Conservation (phyloP, 2,329 filamentous ascomycete genomes). For the Fusarium acutatum region DNA sequence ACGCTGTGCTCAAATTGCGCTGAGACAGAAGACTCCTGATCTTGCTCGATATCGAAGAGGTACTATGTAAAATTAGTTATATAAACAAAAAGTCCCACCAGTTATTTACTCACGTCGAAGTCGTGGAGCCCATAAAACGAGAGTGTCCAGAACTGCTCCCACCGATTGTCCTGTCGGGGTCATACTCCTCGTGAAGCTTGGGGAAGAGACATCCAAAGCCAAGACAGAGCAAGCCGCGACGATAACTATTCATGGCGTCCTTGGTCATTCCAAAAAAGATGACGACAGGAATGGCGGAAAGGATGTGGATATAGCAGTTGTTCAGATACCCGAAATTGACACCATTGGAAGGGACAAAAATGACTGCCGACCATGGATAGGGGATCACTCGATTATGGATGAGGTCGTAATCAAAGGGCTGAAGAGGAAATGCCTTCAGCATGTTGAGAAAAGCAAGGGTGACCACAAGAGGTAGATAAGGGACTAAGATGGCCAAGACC, state of each 20-base stretch:
- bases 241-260: constrained; percentile 62
- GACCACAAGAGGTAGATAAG: constrained; percentile 60
- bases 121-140: constrained; percentile 25
- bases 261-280: constrained; percentile 65
- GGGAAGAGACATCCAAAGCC: constrained; percentile 57
- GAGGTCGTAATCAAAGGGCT: constrained; percentile 52
- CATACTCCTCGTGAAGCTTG: constrained; percentile 50
- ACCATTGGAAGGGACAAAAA: constrained; percentile 54
- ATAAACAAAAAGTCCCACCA: too few relatives aligned
- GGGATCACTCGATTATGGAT: constrained; percentile 52
- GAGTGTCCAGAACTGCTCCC: constrained; percentile 37
- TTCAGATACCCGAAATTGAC: constrained; percentile 54
- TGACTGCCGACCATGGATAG: constrained; percentile 57
- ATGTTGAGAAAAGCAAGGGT: constrained; percentile 55
- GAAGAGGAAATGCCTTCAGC: constrained; percentile 35
- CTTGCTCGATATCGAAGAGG: constrained; percentile 32
- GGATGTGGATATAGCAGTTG: constrained; percentile 58
- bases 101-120: constrained; percentile 31
- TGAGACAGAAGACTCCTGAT: constrained; percentile 33
- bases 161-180: constrained; percentile 44
- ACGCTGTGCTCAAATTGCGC: constrained; percentile 27
- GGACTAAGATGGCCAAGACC: constrained; percentile 59
- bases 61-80: neutral
- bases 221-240: constrained; percentile 48
- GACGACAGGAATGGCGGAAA: constrained; percentile 59